Evolutionary conservation across 257 asterid genomes (phyloP).

Genomic region (Solanum appendiculatum): DNA sequence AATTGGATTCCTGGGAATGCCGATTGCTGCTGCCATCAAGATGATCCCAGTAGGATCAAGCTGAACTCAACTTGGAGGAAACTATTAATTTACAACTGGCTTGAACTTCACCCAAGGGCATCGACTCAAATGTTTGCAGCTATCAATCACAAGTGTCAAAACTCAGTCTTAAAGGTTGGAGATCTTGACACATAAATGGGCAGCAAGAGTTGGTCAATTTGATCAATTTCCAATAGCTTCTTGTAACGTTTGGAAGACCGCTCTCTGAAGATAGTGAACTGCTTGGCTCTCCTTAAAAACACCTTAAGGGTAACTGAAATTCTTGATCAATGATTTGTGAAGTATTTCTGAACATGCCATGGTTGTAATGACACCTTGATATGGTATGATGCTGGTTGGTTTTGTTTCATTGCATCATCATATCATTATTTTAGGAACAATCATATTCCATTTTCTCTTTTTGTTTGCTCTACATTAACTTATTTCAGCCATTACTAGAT

Average conservation of each 20-base stretch:
- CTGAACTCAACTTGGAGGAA: slow-evolving; percentile 5
- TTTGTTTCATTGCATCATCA: background rate
- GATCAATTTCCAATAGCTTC: background rate
- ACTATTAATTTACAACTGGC: background rate
- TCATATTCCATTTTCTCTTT: background rate
- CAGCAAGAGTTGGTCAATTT: background rate
- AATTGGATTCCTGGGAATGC: slow-evolving; percentile 88
- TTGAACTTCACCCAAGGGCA: background rate
- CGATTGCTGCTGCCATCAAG: slow-evolving; percentile 85
- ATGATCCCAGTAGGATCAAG: slow-evolving; percentile 77
- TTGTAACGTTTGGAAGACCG: background rate
- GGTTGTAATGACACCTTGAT: background rate
- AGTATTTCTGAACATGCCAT: background rate
- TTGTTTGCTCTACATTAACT: background rate
- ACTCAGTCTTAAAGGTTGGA: background rate
- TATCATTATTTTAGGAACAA: background rate
- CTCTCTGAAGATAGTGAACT: background rate
- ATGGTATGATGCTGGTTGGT: background rate
- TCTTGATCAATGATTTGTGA: background rate
- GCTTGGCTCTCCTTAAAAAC: background rate
- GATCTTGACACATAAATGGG: background rate
- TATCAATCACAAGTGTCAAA: background rate
- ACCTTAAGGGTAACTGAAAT: background rate
- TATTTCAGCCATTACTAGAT: background rate
- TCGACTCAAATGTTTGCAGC: background rate